Conservation (phyloP, 306 rosid genomes). For the Carpinus fangiana region DNA sequence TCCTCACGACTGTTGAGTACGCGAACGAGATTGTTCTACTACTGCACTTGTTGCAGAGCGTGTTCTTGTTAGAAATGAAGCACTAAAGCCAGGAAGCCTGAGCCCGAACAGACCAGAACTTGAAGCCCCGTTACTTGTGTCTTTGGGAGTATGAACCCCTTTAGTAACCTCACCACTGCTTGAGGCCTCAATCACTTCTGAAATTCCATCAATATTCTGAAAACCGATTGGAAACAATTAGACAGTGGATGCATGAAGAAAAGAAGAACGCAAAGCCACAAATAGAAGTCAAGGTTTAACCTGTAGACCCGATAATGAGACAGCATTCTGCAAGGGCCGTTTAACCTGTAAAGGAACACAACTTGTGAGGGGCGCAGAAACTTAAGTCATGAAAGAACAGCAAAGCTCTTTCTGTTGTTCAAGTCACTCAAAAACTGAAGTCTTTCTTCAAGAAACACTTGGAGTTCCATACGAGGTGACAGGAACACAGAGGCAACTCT, state of each 20-base stretch:
- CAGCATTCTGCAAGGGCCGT: slow-evolving; percentile 16
- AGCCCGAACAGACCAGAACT: slow-evolving; percentile 61
- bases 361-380: not conserved
- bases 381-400: not conserved
- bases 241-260: not conserved
- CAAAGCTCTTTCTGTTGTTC: not conserved
- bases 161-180: slow-evolving; percentile 14
- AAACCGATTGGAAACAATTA: slow-evolving; percentile 15
- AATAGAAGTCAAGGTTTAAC: not conserved
- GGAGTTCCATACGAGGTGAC: not conserved
- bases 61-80: slow-evolving; percentile 57
- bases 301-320: slow-evolving; percentile 22
- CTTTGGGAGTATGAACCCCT: slow-evolving; percentile 26
- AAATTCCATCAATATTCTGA: slow-evolving; percentile 47
- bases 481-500: not conserved
- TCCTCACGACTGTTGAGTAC: slow-evolving; percentile 26
- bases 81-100: slow-evolving; percentile 38
- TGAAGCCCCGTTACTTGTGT: slow-evolving; percentile 37
- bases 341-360: slow-evolving; percentile 12
- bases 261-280: not conserved
- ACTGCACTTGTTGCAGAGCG: slow-evolving; percentile 65
- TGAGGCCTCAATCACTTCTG: slow-evolving; percentile 35
- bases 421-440: not conserved
- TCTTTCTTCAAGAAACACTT: not conserved
- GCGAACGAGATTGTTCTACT: slow-evolving; percentile 53